phyloP scores from a whole-genome alignment of 1,139 yeast genomes.

The Suzukiozyma palmioleophila region DNA sequence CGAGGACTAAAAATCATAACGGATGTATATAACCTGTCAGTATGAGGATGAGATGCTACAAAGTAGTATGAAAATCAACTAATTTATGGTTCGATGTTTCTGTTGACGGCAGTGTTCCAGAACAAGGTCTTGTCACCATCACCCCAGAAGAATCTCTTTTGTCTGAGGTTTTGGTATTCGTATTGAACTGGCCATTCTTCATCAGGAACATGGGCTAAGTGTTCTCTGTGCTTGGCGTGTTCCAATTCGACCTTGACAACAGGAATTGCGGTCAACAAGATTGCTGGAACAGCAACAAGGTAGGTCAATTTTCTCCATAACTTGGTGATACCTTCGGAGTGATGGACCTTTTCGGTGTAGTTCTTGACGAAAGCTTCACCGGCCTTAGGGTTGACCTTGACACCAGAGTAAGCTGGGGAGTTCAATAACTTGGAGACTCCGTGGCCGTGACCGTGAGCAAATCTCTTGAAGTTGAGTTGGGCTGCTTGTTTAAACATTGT shows the following conservation, averaged over 20 bases:
- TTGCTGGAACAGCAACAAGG: slow-evolving; percentile 78
- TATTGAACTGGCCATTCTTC: slow-evolving; percentile 91
- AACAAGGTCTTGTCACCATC: slow-evolving; percentile 95
- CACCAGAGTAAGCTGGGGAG: slow-evolving; percentile 31
- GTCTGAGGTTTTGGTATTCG: slow-evolving; percentile 87
- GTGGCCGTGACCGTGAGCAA: slow-evolving; percentile 36
- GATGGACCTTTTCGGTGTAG: slow-evolving; percentile 63
- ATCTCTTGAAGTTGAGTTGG: slow-evolving; percentile 41
- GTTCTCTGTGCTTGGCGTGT: slow-evolving; percentile 88
- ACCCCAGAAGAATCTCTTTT: slow-evolving; percentile 93
- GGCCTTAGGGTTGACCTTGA: slow-evolving; percentile 32
- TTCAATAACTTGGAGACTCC: slow-evolving; percentile 37
- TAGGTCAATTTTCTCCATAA: slow-evolving; percentile 85
- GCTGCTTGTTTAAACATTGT: slow-evolving; percentile 34
- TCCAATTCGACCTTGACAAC: slow-evolving; percentile 76
- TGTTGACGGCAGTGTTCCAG: slow-evolving; percentile 93
- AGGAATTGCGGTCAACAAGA: slow-evolving; percentile 71
- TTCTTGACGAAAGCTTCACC: slow-evolving; percentile 42
- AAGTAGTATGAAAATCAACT: not conserved
- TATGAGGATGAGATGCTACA: not conserved
- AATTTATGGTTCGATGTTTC: slow-evolving; percentile 39
- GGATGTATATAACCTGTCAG: not conserved
- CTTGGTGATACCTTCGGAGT: slow-evolving; percentile 69
- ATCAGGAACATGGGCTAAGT: slow-evolving; percentile 69
- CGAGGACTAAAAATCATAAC: slow-evolving; percentile 1